phyloP scores from a whole-genome alignment of 371 early-diverging fungal genomes.

The Coemansia sp. region DNA sequence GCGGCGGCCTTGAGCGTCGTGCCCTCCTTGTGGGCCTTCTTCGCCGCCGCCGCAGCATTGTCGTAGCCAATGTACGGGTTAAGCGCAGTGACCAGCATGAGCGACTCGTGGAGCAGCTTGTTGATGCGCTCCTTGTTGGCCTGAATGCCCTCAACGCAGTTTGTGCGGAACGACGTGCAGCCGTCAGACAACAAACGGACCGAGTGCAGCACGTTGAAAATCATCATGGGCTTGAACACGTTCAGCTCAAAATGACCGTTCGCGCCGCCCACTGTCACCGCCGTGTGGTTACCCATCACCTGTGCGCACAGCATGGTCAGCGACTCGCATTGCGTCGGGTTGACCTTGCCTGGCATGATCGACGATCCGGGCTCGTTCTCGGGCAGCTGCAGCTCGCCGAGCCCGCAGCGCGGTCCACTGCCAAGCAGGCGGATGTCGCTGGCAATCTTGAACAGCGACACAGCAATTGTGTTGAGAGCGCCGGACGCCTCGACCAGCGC shows the following conservation, averaged over 20 bases:
- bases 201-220: constrained; percentile 90
- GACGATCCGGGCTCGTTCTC: constrained; percentile 98
- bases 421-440: constrained; percentile 94
- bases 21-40: constrained; percentile 93
- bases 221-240: constrained; percentile 97
- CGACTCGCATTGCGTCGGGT: constrained; percentile 97
- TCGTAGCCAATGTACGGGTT: constrained; percentile 87
- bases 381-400: constrained; percentile 90
- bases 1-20: constrained; percentile 85
- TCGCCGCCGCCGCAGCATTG: constrained; percentile 90
- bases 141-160: constrained; percentile 90
- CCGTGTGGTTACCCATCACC: constrained; percentile 94
- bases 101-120: constrained; percentile 77
- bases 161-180: constrained; percentile 79
- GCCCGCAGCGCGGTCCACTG: constrained; percentile 95
- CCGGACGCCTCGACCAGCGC: constrained; percentile 94
- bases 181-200: constrained; percentile 84
- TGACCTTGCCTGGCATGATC: constrained; percentile 97
- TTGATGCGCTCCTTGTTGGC: constrained; percentile 87
- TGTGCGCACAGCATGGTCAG: constrained; percentile 98
- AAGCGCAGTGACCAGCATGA: constrained; percentile 90
- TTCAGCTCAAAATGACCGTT: constrained; percentile 98
- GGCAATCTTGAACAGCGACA: constrained; percentile 96
- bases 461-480: constrained; percentile 88
- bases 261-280: constrained; percentile 85